Conservation (phyloP, 768 basidiomycete species). For the Lanmaoa pseudosensibilis region DNA sequence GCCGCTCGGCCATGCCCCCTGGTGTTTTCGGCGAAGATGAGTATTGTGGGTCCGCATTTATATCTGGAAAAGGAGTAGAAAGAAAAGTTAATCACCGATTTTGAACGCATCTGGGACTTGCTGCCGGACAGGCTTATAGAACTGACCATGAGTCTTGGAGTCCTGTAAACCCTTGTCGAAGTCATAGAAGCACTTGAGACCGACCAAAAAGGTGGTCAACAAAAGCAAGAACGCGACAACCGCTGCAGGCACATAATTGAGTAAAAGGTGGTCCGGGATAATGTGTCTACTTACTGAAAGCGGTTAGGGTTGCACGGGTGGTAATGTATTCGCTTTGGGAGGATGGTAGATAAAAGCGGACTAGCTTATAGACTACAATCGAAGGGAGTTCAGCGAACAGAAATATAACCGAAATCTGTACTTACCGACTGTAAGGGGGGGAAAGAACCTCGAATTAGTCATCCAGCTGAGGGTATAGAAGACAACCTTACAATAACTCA, state of each 20-base stretch:
- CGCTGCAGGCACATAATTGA: constrained; percentile 41
- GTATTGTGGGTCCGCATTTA: constrained; percentile 48
- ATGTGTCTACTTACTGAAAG: constrained; percentile 61
- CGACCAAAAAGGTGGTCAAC: constrained; percentile 71
- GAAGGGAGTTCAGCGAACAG: background rate
- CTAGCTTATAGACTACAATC: constrained; percentile 74
- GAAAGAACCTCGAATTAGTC: constrained; percentile 1
- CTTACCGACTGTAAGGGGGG: constrained; percentile 30
- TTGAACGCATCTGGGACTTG: constrained; percentile 21
- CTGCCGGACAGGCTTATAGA: constrained; percentile 34
- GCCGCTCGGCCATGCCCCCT: constrained; percentile 47
- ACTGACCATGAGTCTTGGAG: constrained; percentile 77
- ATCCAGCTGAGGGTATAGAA: background rate
- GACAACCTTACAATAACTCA: constrained; percentile 66
- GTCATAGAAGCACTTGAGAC: constrained; percentile 76
- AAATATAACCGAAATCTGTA: background rate
- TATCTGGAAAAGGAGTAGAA: constrained; percentile 38
- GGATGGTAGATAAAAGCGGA: constrained; percentile 71
- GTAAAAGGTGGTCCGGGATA: background rate
- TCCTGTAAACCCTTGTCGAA: constrained; percentile 76
- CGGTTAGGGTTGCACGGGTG: constrained; percentile 77
- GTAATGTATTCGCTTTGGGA: constrained; percentile 57
- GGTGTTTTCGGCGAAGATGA: constrained; percentile 39
- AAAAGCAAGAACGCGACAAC: constrained; percentile 74
- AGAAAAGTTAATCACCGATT: constrained; percentile 39